Evolutionary conservation across 2,329 filamentous ascomycete species (phyloP), one percentile per base, ranked within the genome.

Genomic region (Trichoderma cornu-damae): DNA sequence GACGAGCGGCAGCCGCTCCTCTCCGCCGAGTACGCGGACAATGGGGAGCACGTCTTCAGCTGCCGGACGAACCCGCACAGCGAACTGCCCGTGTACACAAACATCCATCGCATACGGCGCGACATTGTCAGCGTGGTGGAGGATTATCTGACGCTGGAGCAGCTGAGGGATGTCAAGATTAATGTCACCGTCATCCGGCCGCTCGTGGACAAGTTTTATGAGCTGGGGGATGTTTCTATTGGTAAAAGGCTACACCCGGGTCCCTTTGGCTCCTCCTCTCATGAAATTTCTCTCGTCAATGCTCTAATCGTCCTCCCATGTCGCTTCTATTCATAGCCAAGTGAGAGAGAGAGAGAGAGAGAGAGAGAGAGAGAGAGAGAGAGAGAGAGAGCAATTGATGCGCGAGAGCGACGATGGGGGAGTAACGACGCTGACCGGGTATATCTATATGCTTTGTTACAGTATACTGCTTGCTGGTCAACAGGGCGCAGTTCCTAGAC

Each of bases 391-490:
- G n/a, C n/a, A 46, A 6, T 12, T 24, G 26, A 34, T 14, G 16
- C n/a, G n/a, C n/a, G n/a, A n/a, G n/a, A n/a, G n/a, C n/a, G n/a
- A n/a, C n/a, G n/a, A n/a, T n/a, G n/a, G n/a, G n/a, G n/a, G n/a
- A n/a, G n/a, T n/a, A n/a, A n/a, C n/a, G n/a, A n/a, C n/a, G n/a
- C n/a, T n/a, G n/a, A n/a, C n/a, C n/a, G n/a, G n/a, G n/a, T n/a
- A n/a, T n/a, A n/a, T n/a, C n/a, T n/a, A n/a, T n/a, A n/a, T n/a
- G n/a, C n/a, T n/a, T n/a, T n/a, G n/a, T 2, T 34, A 20, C 34
- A 86, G 88, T 94, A 9, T 94, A 93, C 70, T 93, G 89, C 68
- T 75, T 95, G 60, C 79, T 95, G 20, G 89, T 94, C 62, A 94
- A 95, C 66, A 82, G 89, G 12, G 83, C 85, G 32, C 87, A 91